Evolutionary conservation across 2,329 filamentous ascomycete species (phyloP).

Genomic region (Podosphaera leucotricha): DNA sequence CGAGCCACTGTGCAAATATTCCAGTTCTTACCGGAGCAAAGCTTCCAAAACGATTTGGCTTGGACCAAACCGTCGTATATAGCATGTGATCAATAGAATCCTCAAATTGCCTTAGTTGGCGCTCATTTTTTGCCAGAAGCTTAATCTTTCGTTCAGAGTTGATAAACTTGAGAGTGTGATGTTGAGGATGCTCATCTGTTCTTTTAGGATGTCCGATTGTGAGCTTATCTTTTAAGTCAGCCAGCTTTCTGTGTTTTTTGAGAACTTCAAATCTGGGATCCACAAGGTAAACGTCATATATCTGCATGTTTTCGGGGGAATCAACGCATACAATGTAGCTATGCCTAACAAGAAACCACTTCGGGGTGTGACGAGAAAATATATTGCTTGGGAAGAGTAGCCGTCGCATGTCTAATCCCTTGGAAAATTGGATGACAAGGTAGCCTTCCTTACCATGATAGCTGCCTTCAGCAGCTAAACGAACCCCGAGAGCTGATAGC

Average conservation of each 20-base stretch:
- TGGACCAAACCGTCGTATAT: conserved; percentile 58
- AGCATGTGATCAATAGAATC: conserved; percentile 80
- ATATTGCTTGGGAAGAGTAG: conserved; percentile 58
- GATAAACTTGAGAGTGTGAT: conserved; percentile 68
- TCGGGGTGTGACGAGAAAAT: conserved; percentile 63
- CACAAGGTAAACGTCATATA: conserved; percentile 95
- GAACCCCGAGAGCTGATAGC: conserved; percentile 76
- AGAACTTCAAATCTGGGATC: conserved; percentile 70
- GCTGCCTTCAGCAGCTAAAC: conserved; percentile 80
- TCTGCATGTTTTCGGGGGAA: conserved; percentile 94
- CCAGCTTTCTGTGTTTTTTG: conserved; percentile 38
- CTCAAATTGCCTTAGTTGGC: conserved; percentile 75
- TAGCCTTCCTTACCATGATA: conserved; percentile 97
- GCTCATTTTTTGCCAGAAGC: conserved; percentile 73
- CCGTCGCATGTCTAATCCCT: conserved; percentile 66
- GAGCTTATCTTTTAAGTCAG: conserved; percentile 30
- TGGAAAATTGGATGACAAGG: conserved; percentile 74
- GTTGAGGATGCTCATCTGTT: conserved; percentile 26
- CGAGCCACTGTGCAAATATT: conserved; percentile 86
- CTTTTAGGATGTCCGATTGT: conserved; percentile 23
- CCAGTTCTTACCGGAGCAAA: conserved; percentile 74
- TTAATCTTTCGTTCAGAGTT: conserved; percentile 87
- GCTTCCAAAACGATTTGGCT: conserved; percentile 69
- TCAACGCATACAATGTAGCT: conserved; percentile 98
- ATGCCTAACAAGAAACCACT: conserved; percentile 96